These are phyloP conservation scores for Aspergillus leporis DNA, from an alignment of 495 filamentous ascomycete genomes.

Conservation along the genomic window DNA sequence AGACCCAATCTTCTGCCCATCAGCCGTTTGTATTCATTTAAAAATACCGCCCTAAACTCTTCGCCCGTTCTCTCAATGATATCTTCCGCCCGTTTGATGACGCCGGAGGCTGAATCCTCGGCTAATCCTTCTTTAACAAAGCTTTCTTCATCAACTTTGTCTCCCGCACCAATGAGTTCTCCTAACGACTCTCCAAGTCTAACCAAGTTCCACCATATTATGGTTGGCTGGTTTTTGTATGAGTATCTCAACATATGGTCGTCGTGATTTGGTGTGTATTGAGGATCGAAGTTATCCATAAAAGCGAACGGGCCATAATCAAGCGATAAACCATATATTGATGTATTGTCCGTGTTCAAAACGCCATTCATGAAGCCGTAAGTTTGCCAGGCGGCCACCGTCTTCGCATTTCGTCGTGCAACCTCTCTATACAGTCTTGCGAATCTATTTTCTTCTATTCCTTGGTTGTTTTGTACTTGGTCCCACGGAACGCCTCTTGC, in stretches of 20 bases:
- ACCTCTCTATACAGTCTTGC: conserved; percentile 86
- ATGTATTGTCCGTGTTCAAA: conserved; percentile 95
- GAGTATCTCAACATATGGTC: conserved; percentile 83
- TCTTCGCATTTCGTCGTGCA: conserved; percentile 79
- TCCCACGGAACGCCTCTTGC: conserved; percentile 53
- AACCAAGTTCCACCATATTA: conserved; percentile 99
- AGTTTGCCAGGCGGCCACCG: conserved; percentile 92
- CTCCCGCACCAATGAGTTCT: conserved; percentile 78
- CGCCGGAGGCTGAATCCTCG: conserved; percentile 62
- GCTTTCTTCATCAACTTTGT: conserved; percentile 61
- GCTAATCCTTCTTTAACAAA: conserved; percentile 73
- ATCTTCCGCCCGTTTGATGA: conserved; percentile 77
- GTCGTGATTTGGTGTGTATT: conserved; percentile 96
- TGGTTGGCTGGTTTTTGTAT: conserved; percentile 90
- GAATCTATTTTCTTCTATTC: conserved; percentile 79
- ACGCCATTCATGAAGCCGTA: conserved; percentile 99
- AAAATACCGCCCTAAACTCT: conserved; percentile 84
- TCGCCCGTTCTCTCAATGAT: conserved; percentile 76
- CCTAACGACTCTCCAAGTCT: conserved; percentile 88
- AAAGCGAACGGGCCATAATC: conserved; percentile 98
- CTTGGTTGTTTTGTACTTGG: conserved; percentile 61
- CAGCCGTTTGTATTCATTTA: conserved; percentile 79
- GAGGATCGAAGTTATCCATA: conserved; percentile 91
- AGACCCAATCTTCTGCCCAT: conserved; percentile 81
- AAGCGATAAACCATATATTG: conserved; percentile 80